Evolutionary conservation across 2,329 filamentous ascomycete species (phyloP), one percentile per base, ranked within the genome.

Genomic region (Neofusicoccum umdonicola): DNA sequence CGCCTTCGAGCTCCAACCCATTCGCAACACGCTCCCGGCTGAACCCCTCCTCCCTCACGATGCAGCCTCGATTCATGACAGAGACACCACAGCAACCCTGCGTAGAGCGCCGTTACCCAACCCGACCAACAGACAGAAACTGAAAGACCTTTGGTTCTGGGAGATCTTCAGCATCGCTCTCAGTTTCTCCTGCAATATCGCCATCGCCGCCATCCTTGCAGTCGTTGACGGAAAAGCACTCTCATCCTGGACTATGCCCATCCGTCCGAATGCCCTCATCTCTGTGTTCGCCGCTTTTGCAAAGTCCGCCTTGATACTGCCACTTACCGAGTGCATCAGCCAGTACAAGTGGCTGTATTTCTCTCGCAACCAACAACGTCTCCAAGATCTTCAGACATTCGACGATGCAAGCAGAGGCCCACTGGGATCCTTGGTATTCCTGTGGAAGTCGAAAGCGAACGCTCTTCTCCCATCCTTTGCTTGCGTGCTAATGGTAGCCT

Each of bases 321-420:
- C 71, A 4, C 63, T 75, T 15, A 69, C 74, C 1, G 69, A 72
- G 31, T 73, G 71, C 42, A 67, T 79, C 37, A 70, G 71, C 44
- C 77, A 79, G 63, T 65, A 75, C 35, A 79, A 78, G 67, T 79
- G 77, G 77, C 17, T 67, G 4, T 69, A 73, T 57, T 74, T 73
- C 61, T 39, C 64, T 5, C 45, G 64, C 9, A 42, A 62, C 4
- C 27, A 42, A 7, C 68, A 63, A 13, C 58, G 44, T 27, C 66
- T 77, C 5, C 41, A 62, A 15, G 64, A 74, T 39, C 66, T 75
- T 17, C 70, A 74, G 51, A 15, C 66, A 3, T 75, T 73, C 39
- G 73, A 76, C 42, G 68, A 70, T n/a, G 72, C 74, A 0, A 72
- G 71, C 44, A 68, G 73, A 6, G 74, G 57, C 0, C 57, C 57